Base-by-base conservation (phyloP, 225 moss, liverwort and hornwort species). In the Pseudoscleropodium purum region DNA sequence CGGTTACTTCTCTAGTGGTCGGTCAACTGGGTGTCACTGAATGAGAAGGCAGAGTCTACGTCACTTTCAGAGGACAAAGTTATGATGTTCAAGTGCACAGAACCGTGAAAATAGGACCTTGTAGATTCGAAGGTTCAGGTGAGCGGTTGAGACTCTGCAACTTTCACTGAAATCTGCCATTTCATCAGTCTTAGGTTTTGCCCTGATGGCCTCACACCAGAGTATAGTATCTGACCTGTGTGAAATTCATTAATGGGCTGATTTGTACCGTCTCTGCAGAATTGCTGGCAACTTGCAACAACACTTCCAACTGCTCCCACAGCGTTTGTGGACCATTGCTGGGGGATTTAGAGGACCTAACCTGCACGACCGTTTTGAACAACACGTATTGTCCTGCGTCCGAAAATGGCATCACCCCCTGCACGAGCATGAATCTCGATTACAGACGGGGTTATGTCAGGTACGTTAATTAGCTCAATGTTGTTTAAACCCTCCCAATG, bases 241-340 rank as follows among this genome's bases (percentile, higher is more conserved):
- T 31, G 30, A 7, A 18, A 16, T 54, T 54, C 49, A 41, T 64
- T 31, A 26, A 26, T 64, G 49, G 45, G 4, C 43, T 66, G 16
- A 8, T 43, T 33, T 31, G 82, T 56, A 15, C 43, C 49, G n/a
- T n/a, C 17, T 67, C 10, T 51, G 76, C 45, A 91, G 91, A 83
- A 1, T 34, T 79, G 17, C 72, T 89, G 20, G 87, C 79, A 33
- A 64, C 57, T 17, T 91, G 91, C 79, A 13, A 43, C 13, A 79
- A 87, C 57, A 56, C 56, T 33, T 9, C 78, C 11, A 91, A 91
- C 43, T 91, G 87, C 79, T 91, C 91, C 24, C 87, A 87, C 64
- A 52, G 57, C 57, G 77, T 52, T 47, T 91, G 91, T 57, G 76
- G 5, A 51, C 89, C 87, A 31, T 63, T 91, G 87, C n/a, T 86